These are phyloP conservation scores for Cornus kousa DNA, from an alignment of 148 eudicot species.

Conservation along the genomic window DNA sequence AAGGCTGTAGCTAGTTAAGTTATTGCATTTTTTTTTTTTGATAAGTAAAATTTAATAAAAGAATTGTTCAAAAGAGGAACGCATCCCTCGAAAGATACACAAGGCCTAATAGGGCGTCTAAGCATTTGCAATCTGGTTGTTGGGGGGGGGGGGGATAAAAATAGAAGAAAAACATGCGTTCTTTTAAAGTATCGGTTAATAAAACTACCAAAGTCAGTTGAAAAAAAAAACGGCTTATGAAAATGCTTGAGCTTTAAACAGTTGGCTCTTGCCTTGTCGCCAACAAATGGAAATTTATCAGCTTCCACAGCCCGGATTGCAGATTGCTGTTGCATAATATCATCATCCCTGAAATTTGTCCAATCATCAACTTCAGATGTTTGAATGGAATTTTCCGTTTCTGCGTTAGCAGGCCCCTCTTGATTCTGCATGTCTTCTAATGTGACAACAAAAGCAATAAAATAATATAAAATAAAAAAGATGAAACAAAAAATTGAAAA, in stretches of 20 bases:
- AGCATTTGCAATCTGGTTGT: too few species aligned
- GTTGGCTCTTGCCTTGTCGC: constrained; percentile 61
- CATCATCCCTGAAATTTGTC: constrained; percentile 67
- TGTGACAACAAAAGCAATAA: not conserved
- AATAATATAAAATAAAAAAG: too few species aligned
- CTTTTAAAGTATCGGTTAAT: not conserved
- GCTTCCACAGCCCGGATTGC: constrained; percentile 70
- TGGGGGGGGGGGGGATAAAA: too few species aligned
- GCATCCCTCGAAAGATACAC: too few species aligned
- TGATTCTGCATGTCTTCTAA: constrained; percentile 40
- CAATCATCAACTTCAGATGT: constrained; percentile 45
- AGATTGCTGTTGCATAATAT: constrained; percentile 79
- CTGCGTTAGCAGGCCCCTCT: constrained; percentile 32
- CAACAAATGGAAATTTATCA: constrained; percentile 63
- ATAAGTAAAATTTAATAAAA: too few species aligned
- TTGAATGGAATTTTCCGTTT: constrained; percentile 23
- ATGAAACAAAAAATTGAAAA: not conserved
- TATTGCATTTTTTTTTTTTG: not conserved
- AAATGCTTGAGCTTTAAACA: not conserved
- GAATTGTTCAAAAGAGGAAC: too few species aligned
- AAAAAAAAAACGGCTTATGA: not conserved
- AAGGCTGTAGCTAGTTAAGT: not conserved
- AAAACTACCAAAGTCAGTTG: constrained; percentile 56
- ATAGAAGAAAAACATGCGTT: not conserved
- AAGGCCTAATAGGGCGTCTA: too few species aligned